Evolutionary conservation across 768 basidiomycete species (phyloP).

Genomic region (Boletus speciosus): DNA sequence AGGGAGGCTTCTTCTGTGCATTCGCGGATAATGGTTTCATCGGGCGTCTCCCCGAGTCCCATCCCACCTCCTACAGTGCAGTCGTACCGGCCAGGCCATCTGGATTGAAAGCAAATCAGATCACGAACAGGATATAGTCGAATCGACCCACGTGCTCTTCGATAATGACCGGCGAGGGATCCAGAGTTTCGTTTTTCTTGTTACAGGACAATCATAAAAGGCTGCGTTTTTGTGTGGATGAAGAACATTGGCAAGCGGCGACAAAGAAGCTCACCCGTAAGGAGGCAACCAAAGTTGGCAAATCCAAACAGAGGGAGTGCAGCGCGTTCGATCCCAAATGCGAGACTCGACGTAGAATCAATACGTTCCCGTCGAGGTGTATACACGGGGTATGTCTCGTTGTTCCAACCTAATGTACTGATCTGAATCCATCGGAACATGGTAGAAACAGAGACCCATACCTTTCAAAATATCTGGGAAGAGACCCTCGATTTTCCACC

Average conservation of each 20-base stretch:
- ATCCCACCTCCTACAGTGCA: slow-evolving; percentile 46
- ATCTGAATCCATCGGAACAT: not conserved
- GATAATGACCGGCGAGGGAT: slow-evolving; percentile 39
- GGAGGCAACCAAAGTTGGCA: slow-evolving; percentile 41
- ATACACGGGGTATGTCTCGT: slow-evolving; percentile 27
- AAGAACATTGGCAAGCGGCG: not conserved
- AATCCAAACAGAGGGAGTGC: slow-evolving; percentile 45
- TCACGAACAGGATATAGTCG: not conserved
- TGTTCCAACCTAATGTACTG: slow-evolving; percentile 18
- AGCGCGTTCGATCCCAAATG: slow-evolving; percentile 42
- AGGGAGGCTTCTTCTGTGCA: slow-evolving; percentile 43
- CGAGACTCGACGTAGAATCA: slow-evolving; percentile 13
- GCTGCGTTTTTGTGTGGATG: slow-evolving; percentile 19
- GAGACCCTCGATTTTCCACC: slow-evolving; percentile 15
- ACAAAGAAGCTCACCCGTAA: slow-evolving; percentile 31
- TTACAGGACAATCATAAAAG: slow-evolving; percentile 32
- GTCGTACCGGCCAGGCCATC: slow-evolving; percentile 37
- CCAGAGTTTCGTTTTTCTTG: slow-evolving; percentile 34
- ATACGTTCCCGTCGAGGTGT: slow-evolving; percentile 11
- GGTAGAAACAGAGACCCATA: not conserved
- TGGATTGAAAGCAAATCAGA: slow-evolving; percentile 1
- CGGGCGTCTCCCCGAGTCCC: slow-evolving; percentile 36
- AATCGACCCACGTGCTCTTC: slow-evolving; percentile 38
- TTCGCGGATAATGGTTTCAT: slow-evolving; percentile 39
- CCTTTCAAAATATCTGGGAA: slow-evolving; percentile 24